A percentile compares a stretch with the other conserved stretches of the same genome.
Conservation (phyloP, 2,329 filamentous ascomycete genomes). For the Elsinoe necatrix region DNA sequence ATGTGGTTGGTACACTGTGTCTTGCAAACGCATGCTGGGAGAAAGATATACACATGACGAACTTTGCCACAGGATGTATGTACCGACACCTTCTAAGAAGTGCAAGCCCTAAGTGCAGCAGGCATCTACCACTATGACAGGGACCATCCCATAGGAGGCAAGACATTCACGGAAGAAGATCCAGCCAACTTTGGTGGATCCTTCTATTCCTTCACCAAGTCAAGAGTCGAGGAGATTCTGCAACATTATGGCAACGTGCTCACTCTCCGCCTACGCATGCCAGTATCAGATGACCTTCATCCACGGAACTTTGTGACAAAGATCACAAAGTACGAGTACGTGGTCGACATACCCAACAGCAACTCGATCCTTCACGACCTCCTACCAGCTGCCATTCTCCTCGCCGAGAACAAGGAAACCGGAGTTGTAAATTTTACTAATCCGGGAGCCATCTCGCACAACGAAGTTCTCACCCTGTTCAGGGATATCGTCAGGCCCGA, state of each 20-base stretch:
- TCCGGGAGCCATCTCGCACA: constrained; percentile 62
- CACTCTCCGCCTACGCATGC: constrained; percentile 60
- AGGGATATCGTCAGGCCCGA: constrained; percentile 53
- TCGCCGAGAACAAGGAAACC: constrained; percentile 53
- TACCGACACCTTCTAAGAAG: neutral
- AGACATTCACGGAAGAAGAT: constrained; percentile 54
- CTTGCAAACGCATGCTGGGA: constrained; percentile 54
- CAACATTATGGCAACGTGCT: constrained; percentile 54
- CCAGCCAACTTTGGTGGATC: constrained; percentile 56
- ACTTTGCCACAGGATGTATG: constrained; percentile 58
- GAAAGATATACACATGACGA: constrained; percentile 53
- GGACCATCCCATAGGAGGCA: constrained; percentile 50
- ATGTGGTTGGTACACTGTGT: constrained; percentile 57
- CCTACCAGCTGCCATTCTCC: constrained; percentile 51
- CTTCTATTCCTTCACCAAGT: constrained; percentile 61
- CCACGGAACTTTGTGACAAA: constrained; percentile 62
- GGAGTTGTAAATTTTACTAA: constrained; percentile 65
- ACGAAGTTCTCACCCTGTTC: constrained; percentile 57
- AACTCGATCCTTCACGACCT: constrained; percentile 59
- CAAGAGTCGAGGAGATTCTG: constrained; percentile 56
- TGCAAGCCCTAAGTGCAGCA: neutral
- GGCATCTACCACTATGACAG: constrained; percentile 54
- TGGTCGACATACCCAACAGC: constrained; percentile 61
- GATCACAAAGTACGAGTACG: constrained; percentile 55
- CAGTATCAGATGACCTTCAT: constrained; percentile 59